Percentiles rank a stretch among this genome's conserved stretches.
Conservation (phyloP, 192 early-diverging fungal genomes). For the Coemansia sp. region DNA sequence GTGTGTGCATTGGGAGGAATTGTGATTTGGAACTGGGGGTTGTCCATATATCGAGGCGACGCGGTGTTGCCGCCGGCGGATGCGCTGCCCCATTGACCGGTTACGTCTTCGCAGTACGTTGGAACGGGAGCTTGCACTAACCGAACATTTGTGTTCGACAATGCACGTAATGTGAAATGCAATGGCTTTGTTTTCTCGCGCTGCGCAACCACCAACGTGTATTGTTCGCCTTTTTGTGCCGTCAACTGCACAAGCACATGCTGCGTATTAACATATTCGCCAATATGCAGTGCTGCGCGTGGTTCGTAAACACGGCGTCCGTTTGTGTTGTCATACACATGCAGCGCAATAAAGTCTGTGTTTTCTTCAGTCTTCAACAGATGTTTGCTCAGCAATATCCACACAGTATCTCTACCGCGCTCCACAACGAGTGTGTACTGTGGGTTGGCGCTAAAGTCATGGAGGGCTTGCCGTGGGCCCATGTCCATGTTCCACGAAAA, state of each 20-base stretch:
- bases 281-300: constrained; percentile 62
- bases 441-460: constrained; percentile 72
- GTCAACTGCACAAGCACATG: constrained; percentile 65
- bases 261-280: constrained; percentile 85
- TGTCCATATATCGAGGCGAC: constrained; percentile 68
- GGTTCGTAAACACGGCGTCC: constrained; percentile 70
- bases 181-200: constrained; percentile 67
- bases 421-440: constrained; percentile 70
- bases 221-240: constrained; percentile 37
- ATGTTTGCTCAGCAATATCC: constrained; percentile 84
- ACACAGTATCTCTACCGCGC: constrained; percentile 53
- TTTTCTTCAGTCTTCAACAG: constrained; percentile 79
- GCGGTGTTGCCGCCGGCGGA: constrained; percentile 77
- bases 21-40: constrained; percentile 75
- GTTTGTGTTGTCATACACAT: constrained; percentile 72
- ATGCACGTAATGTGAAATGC: constrained; percentile 75
- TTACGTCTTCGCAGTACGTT: constrained; percentile 46
- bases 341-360: constrained; percentile 82
- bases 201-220: constrained; percentile 80
- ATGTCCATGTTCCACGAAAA: constrained; percentile 45
- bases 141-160: constrained; percentile 62
- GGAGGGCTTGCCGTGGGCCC: constrained; percentile 55
- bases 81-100: constrained; percentile 68
- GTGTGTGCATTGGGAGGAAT: constrained; percentile 26
- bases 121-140: constrained; percentile 60